These are phyloP conservation scores for Camillea tinctor DNA, from an alignment of 2,329 filamentous ascomycete genomes.

Conservation along the genomic window DNA sequence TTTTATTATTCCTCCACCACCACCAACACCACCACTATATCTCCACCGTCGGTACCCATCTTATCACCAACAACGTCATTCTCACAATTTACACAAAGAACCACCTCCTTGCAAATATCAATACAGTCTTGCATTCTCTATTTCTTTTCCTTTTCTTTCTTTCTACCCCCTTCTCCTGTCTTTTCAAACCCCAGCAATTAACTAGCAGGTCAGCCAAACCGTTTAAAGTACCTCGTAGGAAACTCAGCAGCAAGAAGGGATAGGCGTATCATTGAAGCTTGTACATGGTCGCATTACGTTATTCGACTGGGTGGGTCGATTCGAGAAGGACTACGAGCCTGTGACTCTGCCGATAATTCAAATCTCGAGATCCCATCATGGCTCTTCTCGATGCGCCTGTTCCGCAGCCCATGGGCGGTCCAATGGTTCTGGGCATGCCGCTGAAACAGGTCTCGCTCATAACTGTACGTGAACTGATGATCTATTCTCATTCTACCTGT, in stretches of 20 bases:
- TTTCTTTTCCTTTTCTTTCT: slow-evolving; percentile 2
- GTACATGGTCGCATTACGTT: not conserved
- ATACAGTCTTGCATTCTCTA: not conserved
- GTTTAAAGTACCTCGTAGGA: too few species aligned
- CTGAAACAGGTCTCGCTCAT: slow-evolving; percentile 69
- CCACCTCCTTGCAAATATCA: not conserved
- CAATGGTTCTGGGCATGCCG: slow-evolving; percentile 56
- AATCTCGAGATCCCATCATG: slow-evolving; percentile 33
- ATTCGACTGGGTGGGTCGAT: not conserved
- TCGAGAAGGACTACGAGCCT: not conserved
- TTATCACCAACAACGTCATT: not conserved
- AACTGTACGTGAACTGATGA: slow-evolving; percentile 52
- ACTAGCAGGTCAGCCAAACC: not conserved
- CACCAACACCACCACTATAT: not conserved
- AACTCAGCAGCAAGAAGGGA: not conserved
- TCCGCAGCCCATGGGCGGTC: slow-evolving; percentile 38
- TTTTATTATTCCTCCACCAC: too few species aligned
- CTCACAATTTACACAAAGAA: not conserved
- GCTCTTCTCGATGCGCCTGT: slow-evolving; percentile 40
- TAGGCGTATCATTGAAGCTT: not conserved
- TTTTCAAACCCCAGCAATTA: slow-evolving; percentile 3
- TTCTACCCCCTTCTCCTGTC: too few species aligned
- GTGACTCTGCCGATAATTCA: slow-evolving; percentile 9
- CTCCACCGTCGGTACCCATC: not conserved
- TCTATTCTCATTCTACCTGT: not conserved